phyloP scores from a whole-genome alignment of 2,329 filamentous ascomycete species.

The Xylariomycetidae sp. region DNA sequence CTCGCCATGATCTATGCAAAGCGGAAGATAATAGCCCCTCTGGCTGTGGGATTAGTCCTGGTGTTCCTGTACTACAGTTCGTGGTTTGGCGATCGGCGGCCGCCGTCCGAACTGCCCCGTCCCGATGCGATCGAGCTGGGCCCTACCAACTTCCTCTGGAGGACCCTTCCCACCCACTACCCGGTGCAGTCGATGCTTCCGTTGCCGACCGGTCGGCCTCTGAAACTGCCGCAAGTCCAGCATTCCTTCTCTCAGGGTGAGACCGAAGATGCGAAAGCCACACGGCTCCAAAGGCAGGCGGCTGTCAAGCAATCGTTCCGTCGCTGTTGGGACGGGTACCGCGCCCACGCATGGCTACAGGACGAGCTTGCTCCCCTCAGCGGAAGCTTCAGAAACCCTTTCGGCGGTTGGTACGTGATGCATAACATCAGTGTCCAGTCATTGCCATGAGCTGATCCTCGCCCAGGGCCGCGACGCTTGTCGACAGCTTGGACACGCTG shows the following conservation, averaged over 20 bases:
- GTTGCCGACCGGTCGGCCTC: conserved; percentile 16
- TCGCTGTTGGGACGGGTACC: conserved; percentile 33
- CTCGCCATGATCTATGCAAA: no score
- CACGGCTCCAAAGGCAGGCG: conserved; percentile 13
- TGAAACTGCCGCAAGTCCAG: conserved; percentile 16
- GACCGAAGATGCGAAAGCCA: conserved; percentile 6
- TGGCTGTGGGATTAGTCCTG: not conserved
- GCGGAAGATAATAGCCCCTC: no score
- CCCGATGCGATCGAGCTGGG: not conserved
- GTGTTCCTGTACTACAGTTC: not conserved
- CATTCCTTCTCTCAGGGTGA: conserved; percentile 11
- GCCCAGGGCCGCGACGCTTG: conserved; percentile 37
- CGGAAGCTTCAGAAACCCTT: conserved; percentile 31
- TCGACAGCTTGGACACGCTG: conserved; percentile 31
- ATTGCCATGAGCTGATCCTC: not conserved
- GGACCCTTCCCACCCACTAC: not conserved
- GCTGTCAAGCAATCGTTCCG: conserved; percentile 16
- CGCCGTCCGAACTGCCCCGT: not conserved
- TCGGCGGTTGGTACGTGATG: conserved; percentile 31
- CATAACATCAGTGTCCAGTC: not conserved
- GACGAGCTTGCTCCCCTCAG: conserved; percentile 37
- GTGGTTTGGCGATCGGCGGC: not conserved
- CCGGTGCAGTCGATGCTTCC: conserved; percentile 1
- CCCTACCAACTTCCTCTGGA: conserved; percentile 1
- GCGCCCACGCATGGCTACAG: conserved; percentile 33